Conservation (phyloP, 2,329 filamentous ascomycete species). For the Aureobasidium sp. region DNA sequence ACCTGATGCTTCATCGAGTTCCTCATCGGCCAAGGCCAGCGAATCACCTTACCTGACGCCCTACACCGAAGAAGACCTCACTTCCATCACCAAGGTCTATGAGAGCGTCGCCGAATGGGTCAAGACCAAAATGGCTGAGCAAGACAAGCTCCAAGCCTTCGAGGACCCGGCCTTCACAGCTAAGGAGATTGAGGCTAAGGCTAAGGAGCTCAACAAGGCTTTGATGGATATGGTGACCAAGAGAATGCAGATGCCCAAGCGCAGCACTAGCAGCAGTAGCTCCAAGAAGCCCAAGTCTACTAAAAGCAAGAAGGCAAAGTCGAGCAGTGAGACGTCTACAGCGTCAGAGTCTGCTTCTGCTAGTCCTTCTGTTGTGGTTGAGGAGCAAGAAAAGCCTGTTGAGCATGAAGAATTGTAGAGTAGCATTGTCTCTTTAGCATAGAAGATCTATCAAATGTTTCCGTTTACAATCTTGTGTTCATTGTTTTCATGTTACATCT, state of each 20-base stretch:
- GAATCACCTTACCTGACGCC: conserved; percentile 50
- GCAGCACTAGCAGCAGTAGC: conserved; percentile 20
- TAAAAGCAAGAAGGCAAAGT: conserved; percentile 24
- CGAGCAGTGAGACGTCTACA: neutral
- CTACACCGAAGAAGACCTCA: conserved; percentile 66
- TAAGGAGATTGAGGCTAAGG: conserved; percentile 62
- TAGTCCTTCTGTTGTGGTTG: neutral
- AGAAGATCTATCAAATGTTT: neutral
- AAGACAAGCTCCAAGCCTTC: conserved; percentile 59
- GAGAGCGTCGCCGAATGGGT: conserved; percentile 65
- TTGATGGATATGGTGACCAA: conserved; percentile 64
- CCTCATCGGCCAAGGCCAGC: conserved; percentile 28
- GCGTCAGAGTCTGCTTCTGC: neutral
- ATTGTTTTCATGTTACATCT: too few species aligned
- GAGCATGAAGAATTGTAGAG: conserved; percentile 14
- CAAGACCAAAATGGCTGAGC: conserved; percentile 58
- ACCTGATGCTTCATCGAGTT: conserved; percentile 42
- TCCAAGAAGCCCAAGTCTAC: conserved; percentile 26
- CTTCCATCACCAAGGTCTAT: conserved; percentile 53
- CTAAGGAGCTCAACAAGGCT: conserved; percentile 62
- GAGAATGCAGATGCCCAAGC: conserved; percentile 43
- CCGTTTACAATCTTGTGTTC: neutral
- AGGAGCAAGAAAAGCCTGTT: conserved; percentile 5
- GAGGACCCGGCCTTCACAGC: conserved; percentile 68
- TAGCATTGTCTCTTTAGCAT: neutral